Conservation (phyloP, 768 basidiomycete species). For the Russula olivacea region DNA sequence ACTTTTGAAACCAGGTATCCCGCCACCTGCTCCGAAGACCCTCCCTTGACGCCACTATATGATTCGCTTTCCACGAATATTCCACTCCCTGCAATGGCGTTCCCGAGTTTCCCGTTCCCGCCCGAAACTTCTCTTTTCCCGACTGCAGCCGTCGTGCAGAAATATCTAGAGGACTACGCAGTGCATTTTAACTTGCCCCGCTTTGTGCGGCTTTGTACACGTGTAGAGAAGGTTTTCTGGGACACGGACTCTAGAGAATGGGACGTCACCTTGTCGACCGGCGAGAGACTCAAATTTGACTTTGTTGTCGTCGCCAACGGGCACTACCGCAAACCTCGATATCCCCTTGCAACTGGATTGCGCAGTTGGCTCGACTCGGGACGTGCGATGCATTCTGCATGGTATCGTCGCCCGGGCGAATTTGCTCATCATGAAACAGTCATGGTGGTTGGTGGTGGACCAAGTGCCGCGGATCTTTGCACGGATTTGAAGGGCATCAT, state of each 20-base stretch:
- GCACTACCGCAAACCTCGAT: slow-evolving; percentile 60
- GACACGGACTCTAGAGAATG: slow-evolving; percentile 36
- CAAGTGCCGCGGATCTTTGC: slow-evolving; percentile 65
- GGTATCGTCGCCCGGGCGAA: slow-evolving; percentile 51
- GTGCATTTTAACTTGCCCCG: slow-evolving; percentile 50
- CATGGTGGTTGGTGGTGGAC: slow-evolving; percentile 45
- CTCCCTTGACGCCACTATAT: slow-evolving; percentile 66
- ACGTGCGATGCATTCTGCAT: slow-evolving; percentile 59
- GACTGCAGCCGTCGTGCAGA: slow-evolving; percentile 48
- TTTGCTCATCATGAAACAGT: slow-evolving; percentile 34
- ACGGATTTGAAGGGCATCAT: slow-evolving; percentile 47
- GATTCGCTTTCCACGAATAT: slow-evolving; percentile 79
- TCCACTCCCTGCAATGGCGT: slow-evolving; percentile 75
- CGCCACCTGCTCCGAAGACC: slow-evolving; percentile 43
- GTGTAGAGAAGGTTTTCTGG: slow-evolving; percentile 46
- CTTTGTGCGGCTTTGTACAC: slow-evolving; percentile 58
- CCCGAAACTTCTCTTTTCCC: slow-evolving; percentile 71
- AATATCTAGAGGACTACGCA: slow-evolving; percentile 68
- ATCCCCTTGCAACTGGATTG: slow-evolving; percentile 57
- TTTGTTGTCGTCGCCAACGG: slow-evolving; percentile 72
- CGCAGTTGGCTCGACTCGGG: slow-evolving; percentile 47
- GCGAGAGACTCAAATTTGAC: slow-evolving; percentile 44
- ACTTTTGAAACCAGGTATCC: slow-evolving; percentile 42
- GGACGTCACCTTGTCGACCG: slow-evolving; percentile 42
- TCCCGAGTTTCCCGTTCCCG: slow-evolving; percentile 55